A percentile compares a stretch with the other conserved stretches of the same genome.
These are phyloP conservation scores for Colletotrichum sp. DNA, from an alignment of 2,329 filamentous ascomycete genomes.

Conservation along the genomic window DNA sequence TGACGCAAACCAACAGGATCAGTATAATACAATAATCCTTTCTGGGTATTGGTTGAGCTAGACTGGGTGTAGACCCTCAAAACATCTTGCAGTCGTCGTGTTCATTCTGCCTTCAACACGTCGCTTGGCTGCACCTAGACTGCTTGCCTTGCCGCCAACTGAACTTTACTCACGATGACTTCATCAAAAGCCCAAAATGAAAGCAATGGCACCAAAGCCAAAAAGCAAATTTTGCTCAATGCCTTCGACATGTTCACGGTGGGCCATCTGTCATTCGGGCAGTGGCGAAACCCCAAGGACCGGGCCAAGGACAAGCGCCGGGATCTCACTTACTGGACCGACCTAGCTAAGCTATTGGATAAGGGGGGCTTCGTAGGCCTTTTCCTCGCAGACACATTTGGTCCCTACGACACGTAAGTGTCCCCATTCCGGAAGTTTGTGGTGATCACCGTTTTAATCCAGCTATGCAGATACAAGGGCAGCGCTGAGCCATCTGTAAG, in stretches of 20 bases:
- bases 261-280: background rate
- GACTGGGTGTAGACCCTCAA: background rate
- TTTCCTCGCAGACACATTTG: conserved; percentile 61
- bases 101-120: background rate
- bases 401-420: conserved; percentile 66
- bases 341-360: conserved; percentile 67
- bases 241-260: conserved; percentile 11
- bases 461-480: conserved; percentile 33
- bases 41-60: background rate
- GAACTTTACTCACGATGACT: background rate
- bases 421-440: background rate
- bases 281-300: conserved; percentile 9
- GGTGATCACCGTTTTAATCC: background rate
- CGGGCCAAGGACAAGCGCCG: conserved; percentile 2
- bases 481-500: conserved; percentile 62
- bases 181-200: background rate
- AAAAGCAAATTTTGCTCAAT: conserved; percentile 2
- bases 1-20: background rate
- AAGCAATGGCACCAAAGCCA: background rate
- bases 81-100: background rate
- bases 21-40: background rate
- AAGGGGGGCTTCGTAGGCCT: conserved; percentile 67
- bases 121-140: background rate
- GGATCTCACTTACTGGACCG: conserved; percentile 57
- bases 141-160: rapidly evolving